phyloP scores from a whole-genome alignment of 371 early-diverging fungal genomes.

The Lichtheimia ramosa region DNA sequence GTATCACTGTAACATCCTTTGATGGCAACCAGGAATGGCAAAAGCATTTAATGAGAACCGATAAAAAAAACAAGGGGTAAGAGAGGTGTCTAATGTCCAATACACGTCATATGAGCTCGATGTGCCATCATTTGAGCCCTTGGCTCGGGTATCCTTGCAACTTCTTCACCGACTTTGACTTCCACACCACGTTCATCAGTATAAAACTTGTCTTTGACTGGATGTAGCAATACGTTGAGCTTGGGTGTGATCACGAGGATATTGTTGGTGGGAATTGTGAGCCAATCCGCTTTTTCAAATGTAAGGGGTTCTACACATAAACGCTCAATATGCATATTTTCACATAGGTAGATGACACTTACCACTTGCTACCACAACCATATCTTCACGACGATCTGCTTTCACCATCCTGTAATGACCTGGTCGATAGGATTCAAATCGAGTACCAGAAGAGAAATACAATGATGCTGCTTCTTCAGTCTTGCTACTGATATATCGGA shows the following conservation, averaged over 20 bases:
- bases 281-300: conserved; percentile 84
- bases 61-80: no score
- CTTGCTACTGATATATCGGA: conserved; percentile 74
- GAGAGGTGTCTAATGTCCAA: no score
- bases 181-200: conserved; percentile 41
- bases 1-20: no score
- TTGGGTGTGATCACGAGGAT: conserved; percentile 75
- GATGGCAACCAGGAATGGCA: no score
- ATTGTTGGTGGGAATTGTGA: conserved; percentile 80
- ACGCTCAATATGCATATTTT: not conserved
- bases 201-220: conserved; percentile 74
- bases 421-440: conserved; percentile 60
- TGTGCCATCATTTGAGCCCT: conserved; percentile 32
- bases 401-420: conserved; percentile 81
- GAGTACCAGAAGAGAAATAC: conserved; percentile 77
- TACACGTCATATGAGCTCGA: not conserved
- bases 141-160: conserved; percentile 48
- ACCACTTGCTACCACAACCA: conserved; percentile 81
- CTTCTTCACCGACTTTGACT: conserved; percentile 34
- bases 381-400: conserved; percentile 79
- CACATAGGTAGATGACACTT: conserved; percentile 10
- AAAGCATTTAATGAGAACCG: no score
- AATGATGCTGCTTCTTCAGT: conserved; percentile 75
- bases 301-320: conserved; percentile 72
- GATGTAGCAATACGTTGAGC: conserved; percentile 74